These are phyloP conservation scores for Zopfochytrium polystomum DNA, from an alignment of 371 early-diverging fungal genomes.

Conservation along the genomic window DNA sequence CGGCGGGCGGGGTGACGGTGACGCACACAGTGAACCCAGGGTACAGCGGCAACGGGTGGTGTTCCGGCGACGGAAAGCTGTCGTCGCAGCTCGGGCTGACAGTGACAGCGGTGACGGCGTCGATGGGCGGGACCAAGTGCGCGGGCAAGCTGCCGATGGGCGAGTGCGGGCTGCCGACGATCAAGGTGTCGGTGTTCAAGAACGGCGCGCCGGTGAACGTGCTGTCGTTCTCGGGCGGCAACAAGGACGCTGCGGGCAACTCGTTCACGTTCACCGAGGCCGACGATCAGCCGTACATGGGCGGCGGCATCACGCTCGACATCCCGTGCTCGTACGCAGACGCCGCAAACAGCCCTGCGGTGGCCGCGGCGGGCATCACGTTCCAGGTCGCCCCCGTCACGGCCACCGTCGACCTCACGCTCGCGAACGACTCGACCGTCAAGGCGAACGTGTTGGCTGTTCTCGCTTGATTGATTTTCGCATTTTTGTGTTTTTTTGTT, in stretches of 20 bases:
- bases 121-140: background rate
- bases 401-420: constrained; percentile 1
- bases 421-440: background rate
- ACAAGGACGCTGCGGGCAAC: background rate
- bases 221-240: background rate
- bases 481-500: too few relatives aligned
- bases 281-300: constrained; percentile 1
- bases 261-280: background rate
- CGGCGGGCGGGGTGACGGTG: background rate
- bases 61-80: background rate
- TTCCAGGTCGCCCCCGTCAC: background rate
- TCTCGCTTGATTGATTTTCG: too few relatives aligned
- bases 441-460: background rate
- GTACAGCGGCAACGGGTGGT: background rate
- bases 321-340: constrained; percentile 5
- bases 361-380: background rate
- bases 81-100: background rate
- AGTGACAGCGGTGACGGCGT: background rate
- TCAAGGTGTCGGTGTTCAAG: background rate
- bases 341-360: background rate
- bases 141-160: background rate
- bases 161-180: constrained; percentile 7
- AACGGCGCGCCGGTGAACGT: constrained; percentile 2
- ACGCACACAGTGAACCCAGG: background rate
- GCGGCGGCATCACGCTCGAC: background rate